Percentiles rank a stretch among this genome's conserved stretches.
phyloP scores from a whole-genome alignment of 148 eudicot genomes.

The Dysphania ambrosioides region DNA sequence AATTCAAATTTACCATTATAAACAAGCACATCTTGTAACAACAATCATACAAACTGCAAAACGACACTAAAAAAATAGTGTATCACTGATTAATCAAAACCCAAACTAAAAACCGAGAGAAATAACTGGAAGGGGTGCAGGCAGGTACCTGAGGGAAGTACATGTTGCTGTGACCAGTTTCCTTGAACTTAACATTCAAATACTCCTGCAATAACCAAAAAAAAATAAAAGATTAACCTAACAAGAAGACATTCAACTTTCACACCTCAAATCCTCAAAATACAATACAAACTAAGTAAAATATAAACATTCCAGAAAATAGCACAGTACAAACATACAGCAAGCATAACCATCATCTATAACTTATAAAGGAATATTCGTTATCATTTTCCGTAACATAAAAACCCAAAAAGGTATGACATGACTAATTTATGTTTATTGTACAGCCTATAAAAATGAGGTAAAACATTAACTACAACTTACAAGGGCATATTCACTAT shows the following conservation, averaged over 20 bases:
- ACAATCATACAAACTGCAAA: neutral
- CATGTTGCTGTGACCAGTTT: conserved; percentile 97
- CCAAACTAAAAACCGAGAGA: neutral
- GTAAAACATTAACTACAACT: no score
- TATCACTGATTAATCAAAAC: neutral
- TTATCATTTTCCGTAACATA: no score
- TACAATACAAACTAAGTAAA: neutral
- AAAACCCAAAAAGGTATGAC: no score
- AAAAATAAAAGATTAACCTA: neutral
- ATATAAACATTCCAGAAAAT: neutral
- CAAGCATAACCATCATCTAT: neutral
- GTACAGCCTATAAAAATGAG: no score
- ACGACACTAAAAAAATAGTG: neutral
- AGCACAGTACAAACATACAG: neutral
- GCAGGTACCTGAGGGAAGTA: conserved; percentile 85
- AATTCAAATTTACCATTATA: neutral
- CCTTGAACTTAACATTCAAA: conserved; percentile 89
- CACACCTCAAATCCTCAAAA: neutral
- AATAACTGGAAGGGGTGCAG: neutral
- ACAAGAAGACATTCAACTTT: neutral
- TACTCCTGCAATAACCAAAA: conserved; percentile 48
- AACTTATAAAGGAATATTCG: neutral
- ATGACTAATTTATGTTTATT: no score
- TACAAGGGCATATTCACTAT: no score
- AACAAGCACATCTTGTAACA: neutral